These are phyloP conservation scores for Eimeria acervulina DNA, from an alignment of 169 alveolate species.

Conservation along the genomic window DNA sequence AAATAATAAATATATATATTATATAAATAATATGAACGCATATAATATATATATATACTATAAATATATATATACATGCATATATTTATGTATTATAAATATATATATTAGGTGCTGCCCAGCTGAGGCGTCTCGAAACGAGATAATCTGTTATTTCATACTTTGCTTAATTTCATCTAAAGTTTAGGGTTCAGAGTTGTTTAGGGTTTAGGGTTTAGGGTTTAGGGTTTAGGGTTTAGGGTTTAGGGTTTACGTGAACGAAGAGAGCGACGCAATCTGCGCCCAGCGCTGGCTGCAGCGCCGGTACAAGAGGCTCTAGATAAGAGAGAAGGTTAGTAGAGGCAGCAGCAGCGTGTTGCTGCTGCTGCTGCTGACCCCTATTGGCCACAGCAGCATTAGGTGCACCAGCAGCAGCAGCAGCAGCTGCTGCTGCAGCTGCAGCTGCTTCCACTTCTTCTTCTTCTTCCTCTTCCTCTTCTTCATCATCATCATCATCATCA, in stretches of 20 bases:
- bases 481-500: too few species aligned
- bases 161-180: too few species aligned
- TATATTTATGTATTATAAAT: too few species aligned
- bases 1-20: too few species aligned
- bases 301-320: conserved; percentile 71
- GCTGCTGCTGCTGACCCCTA: background rate
- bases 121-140: too few species aligned
- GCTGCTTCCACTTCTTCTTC: background rate
- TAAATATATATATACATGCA: too few species aligned
- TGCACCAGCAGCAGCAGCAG: conserved; percentile 60
- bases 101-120: too few species aligned
- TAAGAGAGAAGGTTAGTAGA: conserved; percentile 69
- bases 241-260: conserved; percentile 64
- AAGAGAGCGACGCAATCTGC: conserved; percentile 83
- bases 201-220: background rate
- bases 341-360: background rate
- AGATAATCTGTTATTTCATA: too few species aligned
- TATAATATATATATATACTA: background rate
- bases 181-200: too few species aligned
- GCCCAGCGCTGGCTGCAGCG: conserved; percentile 75
- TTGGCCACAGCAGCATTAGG: conserved; percentile 6
- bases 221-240: background rate
- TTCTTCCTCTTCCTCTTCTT: too few species aligned
- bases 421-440: conserved; percentile 66
- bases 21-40: conserved; percentile 69